These are phyloP conservation scores for Crotalaria pallida DNA, from an alignment of 306 rosid genomes.

Conservation along the genomic window DNA sequence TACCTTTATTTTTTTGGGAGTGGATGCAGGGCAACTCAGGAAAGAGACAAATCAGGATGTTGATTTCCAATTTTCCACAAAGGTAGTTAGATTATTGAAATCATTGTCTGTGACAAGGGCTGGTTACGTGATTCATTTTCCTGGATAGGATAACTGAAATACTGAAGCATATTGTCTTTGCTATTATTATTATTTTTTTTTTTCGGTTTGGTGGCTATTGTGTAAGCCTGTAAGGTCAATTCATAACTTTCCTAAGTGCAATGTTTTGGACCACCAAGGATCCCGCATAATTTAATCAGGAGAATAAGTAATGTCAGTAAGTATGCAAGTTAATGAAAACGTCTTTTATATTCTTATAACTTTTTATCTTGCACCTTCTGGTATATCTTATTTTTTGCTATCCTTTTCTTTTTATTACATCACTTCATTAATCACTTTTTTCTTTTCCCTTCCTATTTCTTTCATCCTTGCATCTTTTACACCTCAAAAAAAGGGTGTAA, in stretches of 20 bases:
- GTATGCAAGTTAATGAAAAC: not conserved
- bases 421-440: too few species aligned
- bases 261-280: conserved; percentile 11
- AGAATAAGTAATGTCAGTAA: not conserved
- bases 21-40: not conserved
- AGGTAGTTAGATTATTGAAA: conserved; percentile 11
- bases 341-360: too few species aligned
- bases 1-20: not conserved
- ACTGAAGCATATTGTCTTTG: not conserved
- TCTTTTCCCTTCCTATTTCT: too few species aligned
- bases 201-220: not conserved
- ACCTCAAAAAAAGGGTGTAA: too few species aligned
- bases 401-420: too few species aligned
- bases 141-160: conserved; percentile 9
- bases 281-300: not conserved
- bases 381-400: too few species aligned
- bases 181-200: not conserved
- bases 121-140: conserved; percentile 25
- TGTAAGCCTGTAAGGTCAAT: not conserved
- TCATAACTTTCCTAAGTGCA: not conserved
- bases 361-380: too few species aligned
- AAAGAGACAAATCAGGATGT: not conserved
- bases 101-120: conserved; percentile 19
- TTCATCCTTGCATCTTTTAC: too few species aligned
- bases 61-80: conserved; percentile 19